These are phyloP conservation scores for Castanopsis chinensis DNA, from an alignment of 306 rosid species.

Conservation along the genomic window DNA sequence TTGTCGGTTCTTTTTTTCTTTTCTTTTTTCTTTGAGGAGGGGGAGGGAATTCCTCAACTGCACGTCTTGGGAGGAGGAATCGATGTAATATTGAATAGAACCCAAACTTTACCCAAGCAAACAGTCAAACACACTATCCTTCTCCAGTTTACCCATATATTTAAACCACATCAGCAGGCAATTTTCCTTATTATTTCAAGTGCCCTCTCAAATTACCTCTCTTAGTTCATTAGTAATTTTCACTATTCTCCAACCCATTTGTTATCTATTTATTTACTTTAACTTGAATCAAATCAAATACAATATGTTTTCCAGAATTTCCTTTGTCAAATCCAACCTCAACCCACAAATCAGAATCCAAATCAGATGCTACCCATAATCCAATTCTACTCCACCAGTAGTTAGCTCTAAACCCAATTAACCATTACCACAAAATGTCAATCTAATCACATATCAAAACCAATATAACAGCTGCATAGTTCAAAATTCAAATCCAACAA, in stretches of 20 bases:
- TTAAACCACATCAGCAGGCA: neutral
- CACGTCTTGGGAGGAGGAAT: no score
- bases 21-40: no score
- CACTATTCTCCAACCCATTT: neutral
- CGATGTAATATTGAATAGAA: no score
- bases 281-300: neutral
- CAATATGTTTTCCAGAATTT: neutral
- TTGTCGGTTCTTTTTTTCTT: no score
- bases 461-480: neutral
- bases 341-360: neutral
- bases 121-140: no score
- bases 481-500: neutral
- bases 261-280: neutral
- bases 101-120: no score
- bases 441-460: neutral
- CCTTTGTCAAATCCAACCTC: neutral
- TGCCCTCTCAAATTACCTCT: neutral
- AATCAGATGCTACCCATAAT: neutral
- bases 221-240: neutral
- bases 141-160: neutral
- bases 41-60: no score
- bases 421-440: neutral
- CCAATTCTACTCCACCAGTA: neutral
- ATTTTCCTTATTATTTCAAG: neutral
- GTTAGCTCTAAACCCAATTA: neutral